Evolutionary conservation across 1,139 yeast genomes (phyloP), one percentile per base, ranked within the genome.

Genomic region (Suhomyces maxii): DNA sequence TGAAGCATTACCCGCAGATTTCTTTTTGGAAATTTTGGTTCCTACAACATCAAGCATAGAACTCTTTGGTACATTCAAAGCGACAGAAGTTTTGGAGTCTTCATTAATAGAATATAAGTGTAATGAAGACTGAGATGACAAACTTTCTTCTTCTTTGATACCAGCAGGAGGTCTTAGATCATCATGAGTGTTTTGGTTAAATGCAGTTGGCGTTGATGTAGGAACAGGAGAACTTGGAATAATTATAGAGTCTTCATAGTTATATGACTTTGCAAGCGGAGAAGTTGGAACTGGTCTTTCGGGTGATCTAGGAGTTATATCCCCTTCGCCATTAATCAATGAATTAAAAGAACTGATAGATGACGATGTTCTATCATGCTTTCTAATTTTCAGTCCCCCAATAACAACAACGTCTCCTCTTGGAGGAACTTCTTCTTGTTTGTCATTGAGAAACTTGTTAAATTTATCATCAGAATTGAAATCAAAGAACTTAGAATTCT

Each of bases 391-490:
- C 41, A 49, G 56, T 6, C 55, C 58, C 18, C 54, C 55, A 10
- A 61, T 48, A 8, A 64, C 47, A 26, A 51, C 57, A 11, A 69
- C 55, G 51, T 71, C 77, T 1, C 74, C 73, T 45, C 76, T 56
- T 1, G 73, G 71, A 3, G 76, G 76, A 1, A 69, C 73, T 36
- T 63, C 69, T 2, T 45, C 51, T 47, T 68, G 68, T 6, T 54
- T 53, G 43, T 68, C 73, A 36, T 63, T 55, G 32, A 69, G 48
- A 30, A 65, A 61, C 12, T 52, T 59, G 13, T 64, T 56, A 39
- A 66, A 60, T 26, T 50, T 48, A 23, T 54, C 54, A 13, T 54
- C 49, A 12, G 53, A 46, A 13, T 49, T 45, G 45, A 51, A 58
- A 33, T 57, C 61, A 40, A 54, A 53, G 40, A 44, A 52, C 30